Base-by-base conservation (phyloP, 768 basidiomycete species). In the Cystoderma amianthinum region DNA sequence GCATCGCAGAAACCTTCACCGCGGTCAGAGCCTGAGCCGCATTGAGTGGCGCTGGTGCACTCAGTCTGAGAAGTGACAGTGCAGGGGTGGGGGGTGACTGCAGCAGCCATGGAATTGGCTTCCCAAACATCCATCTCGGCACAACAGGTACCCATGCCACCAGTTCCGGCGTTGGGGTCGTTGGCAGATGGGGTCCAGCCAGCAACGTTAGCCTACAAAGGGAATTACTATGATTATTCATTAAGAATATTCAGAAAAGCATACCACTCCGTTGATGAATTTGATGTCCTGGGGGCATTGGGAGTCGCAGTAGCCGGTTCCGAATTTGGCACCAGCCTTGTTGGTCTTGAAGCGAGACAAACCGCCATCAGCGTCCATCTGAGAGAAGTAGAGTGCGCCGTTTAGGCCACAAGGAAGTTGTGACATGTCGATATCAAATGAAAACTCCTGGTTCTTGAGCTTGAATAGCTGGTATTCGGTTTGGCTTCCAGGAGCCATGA, bases 281-380 rank as follows among this genome's bases (percentile, higher is more conserved):
- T 71, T 72, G 54, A 69, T 55, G 49, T 71, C 70, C 34, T 55
- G 59, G 2, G 71, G 71, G 55, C 71, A 72, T 60, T 60, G 71
- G 15, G 51, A 48, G 43, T 57, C 53, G 34, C 48, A 51, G 25
- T 48, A 46, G 32, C 48, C 54, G 50, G 42, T 47, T 17, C 39
- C 39, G 38, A 50, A 45, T 52, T 70, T 51, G 21, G 57, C 50
- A 23, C 60, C 59, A n/a, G 72, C 71, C 62, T 70, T 67, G 66
- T 75, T 75, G 50, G 42, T 59, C 17, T 69, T 48, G 60, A 58
- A 71, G 48, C 63, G 55, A 42, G 62, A 43, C 23, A 52, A 45
- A 24, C 73, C 74, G 58, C 74, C 74, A 48, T 74, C 74, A 6
- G 67, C 61, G 52, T 67, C 72, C 74, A 75, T 76, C 58, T 70